phyloP scores from a whole-genome alignment of 2,329 filamentous ascomycete species.

The Hymenoscyphus repandus region DNA sequence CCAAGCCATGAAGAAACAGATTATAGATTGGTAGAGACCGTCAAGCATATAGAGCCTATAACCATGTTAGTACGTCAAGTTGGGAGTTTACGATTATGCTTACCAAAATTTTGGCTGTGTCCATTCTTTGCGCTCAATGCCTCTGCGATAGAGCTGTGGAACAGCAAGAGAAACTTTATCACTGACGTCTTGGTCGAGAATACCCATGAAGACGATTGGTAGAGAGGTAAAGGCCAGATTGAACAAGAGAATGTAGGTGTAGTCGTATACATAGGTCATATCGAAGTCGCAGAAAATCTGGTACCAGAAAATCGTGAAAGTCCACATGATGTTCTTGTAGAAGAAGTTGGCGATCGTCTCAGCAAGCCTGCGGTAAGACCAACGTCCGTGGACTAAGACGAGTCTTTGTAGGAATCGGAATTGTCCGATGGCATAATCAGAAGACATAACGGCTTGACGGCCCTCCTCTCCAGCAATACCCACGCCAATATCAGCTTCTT shows the following conservation, averaged over 20 bases:
- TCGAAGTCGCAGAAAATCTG: slow-evolving; percentile 95
- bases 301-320: slow-evolving; percentile 94
- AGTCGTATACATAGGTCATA: slow-evolving; percentile 94
- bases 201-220: slow-evolving; percentile 90
- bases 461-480: slow-evolving; percentile 93
- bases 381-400: slow-evolving; percentile 84
- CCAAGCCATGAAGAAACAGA: slow-evolving; percentile 91
- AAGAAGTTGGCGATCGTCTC: slow-evolving; percentile 99
- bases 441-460: slow-evolving; percentile 90
- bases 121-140: slow-evolving; percentile 96
- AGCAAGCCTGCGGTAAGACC: slow-evolving; percentile 91
- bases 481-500: slow-evolving; percentile 93
- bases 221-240: slow-evolving; percentile 96
- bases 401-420: slow-evolving; percentile 84
- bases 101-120: slow-evolving; percentile 95
- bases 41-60: slow-evolving; percentile 86
- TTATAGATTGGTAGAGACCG: slow-evolving; percentile 88
- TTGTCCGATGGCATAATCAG: slow-evolving; percentile 91
- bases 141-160: slow-evolving; percentile 88
- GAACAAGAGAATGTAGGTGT: slow-evolving; percentile 94
- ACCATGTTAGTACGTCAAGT: slow-evolving; percentile 29
- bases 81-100: slow-evolving; percentile 31
- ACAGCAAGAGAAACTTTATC: slow-evolving; percentile 91
- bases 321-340: slow-evolving; percentile 99
- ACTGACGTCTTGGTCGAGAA: slow-evolving; percentile 93